A percentile compares a stretch with the other conserved stretches of the same genome.
phyloP scores from a whole-genome alignment of 106 monocot species.

The Apostasia ramifera region DNA sequence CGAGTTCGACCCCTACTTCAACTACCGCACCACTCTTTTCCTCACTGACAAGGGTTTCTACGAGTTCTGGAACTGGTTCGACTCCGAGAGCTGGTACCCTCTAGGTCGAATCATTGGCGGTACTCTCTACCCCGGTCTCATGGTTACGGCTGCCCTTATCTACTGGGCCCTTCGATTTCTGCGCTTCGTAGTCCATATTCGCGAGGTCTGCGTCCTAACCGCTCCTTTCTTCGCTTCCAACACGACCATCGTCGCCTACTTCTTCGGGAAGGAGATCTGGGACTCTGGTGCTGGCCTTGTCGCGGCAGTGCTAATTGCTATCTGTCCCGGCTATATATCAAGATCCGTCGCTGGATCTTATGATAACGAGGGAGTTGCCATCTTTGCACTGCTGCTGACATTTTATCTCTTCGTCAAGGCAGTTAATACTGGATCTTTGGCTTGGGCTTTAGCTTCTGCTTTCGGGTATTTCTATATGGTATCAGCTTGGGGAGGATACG shows the following conservation, averaged over 20 bases:
- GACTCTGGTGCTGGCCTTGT: slow-evolving; percentile 60
- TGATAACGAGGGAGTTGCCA: slow-evolving; percentile 75
- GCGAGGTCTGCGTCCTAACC: slow-evolving; percentile 78
- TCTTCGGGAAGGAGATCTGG: slow-evolving; percentile 74
- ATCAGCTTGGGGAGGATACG: slow-evolving; percentile 81
- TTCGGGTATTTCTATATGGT: slow-evolving; percentile 85
- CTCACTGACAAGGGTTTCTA: slow-evolving; percentile 47
- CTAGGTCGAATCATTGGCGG: slow-evolving; percentile 77
- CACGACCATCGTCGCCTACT: slow-evolving; percentile 67
- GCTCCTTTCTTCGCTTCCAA: slow-evolving; percentile 79
- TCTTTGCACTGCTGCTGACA: slow-evolving; percentile 63
- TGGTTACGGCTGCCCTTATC: slow-evolving; percentile 64
- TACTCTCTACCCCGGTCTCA: slow-evolving; percentile 70
- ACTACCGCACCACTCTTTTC: slow-evolving; percentile 77
- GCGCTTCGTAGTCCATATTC: slow-evolving; percentile 60
- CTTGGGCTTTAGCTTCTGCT: slow-evolving; percentile 63
- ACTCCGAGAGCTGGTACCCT: slow-evolving; percentile 76
- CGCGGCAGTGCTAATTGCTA: slow-evolving; percentile 65
- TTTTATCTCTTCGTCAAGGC: slow-evolving; percentile 77
- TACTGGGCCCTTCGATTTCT: slow-evolving; percentile 42
- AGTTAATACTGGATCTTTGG: slow-evolving; percentile 56
- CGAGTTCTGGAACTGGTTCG: slow-evolving; percentile 93
- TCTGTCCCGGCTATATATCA: slow-evolving; percentile 74
- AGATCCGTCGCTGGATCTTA: slow-evolving; percentile 72
- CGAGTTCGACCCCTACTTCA: slow-evolving; percentile 89